Conservation (phyloP, 345 rosid genomes). For the Theobroma cacao region DNA sequence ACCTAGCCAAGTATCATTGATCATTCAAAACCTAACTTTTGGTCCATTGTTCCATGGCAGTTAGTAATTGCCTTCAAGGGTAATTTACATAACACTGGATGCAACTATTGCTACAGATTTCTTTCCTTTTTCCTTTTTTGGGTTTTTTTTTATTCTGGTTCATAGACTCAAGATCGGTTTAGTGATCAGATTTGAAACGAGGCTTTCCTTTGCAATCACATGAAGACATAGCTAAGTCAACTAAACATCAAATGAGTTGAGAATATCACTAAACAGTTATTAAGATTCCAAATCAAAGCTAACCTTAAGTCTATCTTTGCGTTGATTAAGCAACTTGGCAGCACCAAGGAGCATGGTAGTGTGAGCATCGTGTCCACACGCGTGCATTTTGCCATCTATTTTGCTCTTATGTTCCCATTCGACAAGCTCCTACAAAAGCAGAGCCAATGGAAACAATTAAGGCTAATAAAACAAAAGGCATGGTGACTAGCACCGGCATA, state of each 20-base stretch:
- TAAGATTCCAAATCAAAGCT: slow-evolving; percentile 11
- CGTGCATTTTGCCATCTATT: slow-evolving; percentile 79
- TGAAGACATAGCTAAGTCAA: not conserved
- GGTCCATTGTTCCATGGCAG: not conserved
- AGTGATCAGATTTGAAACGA: not conserved
- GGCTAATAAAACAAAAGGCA: not conserved
- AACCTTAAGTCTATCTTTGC: slow-evolving; percentile 62
- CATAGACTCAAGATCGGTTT: not conserved
- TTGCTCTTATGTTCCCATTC: slow-evolving; percentile 90
- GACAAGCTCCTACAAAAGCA: slow-evolving; percentile 59
- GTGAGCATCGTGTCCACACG: slow-evolving; percentile 83
- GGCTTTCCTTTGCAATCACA: not conserved
- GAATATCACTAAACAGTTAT: not conserved
- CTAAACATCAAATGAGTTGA: not conserved
- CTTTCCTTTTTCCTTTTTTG: not conserved
- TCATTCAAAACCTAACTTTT: not conserved
- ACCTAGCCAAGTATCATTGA: not conserved
- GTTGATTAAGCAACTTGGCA: slow-evolving; percentile 77
- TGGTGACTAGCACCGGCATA: not conserved
- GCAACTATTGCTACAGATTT: not conserved
- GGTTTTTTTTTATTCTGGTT: not conserved
- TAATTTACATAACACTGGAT: not conserved
- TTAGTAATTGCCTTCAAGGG: not conserved
- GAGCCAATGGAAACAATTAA: not conserved
- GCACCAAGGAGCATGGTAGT: slow-evolving; percentile 93